A percentile compares a stretch with the other conserved stretches of the same genome.
phyloP scores from a whole-genome alignment of 176 grass and related monocot species.

The Oryza rufipogon region DNA sequence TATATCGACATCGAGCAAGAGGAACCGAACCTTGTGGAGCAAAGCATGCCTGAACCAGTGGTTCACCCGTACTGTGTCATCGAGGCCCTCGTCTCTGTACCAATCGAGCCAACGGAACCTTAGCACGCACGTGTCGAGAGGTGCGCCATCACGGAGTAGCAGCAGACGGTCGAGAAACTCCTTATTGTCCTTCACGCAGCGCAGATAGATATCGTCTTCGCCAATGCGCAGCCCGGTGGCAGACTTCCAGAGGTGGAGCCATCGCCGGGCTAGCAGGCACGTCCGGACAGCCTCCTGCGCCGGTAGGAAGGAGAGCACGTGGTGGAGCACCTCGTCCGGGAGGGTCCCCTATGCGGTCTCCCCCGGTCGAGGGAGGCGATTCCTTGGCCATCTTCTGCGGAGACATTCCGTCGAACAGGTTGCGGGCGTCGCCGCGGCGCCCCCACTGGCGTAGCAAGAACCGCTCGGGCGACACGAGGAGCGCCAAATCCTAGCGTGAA shows the following conservation, averaged over 20 bases:
- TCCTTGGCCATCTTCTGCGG: background rate
- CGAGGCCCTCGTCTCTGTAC: background rate
- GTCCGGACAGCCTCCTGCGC: background rate
- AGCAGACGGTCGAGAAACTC: background rate
- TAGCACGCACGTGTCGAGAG: background rate
- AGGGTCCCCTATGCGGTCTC: background rate
- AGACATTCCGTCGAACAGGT: background rate
- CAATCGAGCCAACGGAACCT: background rate
- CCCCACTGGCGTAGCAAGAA: too few relatives aligned
- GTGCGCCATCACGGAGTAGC: background rate
- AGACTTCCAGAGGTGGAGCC: background rate
- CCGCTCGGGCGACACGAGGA: too few relatives aligned
- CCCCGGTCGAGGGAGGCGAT: background rate
- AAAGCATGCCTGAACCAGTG: background rate
- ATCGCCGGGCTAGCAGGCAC: background rate
- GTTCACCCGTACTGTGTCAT: background rate
- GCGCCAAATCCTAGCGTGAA: too few relatives aligned
- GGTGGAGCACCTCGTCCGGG: background rate
- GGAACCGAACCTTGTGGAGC: background rate
- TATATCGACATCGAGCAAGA: background rate
- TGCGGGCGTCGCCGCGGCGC: background rate
- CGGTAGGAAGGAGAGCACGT: background rate
- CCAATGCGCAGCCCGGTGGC: background rate
- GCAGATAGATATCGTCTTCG: rapidly evolving
- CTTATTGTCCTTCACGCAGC: background rate